Evolutionary conservation across 495 filamentous ascomycete genomes (phyloP).

Genomic region (Chaetomium cochliodes): DNA sequence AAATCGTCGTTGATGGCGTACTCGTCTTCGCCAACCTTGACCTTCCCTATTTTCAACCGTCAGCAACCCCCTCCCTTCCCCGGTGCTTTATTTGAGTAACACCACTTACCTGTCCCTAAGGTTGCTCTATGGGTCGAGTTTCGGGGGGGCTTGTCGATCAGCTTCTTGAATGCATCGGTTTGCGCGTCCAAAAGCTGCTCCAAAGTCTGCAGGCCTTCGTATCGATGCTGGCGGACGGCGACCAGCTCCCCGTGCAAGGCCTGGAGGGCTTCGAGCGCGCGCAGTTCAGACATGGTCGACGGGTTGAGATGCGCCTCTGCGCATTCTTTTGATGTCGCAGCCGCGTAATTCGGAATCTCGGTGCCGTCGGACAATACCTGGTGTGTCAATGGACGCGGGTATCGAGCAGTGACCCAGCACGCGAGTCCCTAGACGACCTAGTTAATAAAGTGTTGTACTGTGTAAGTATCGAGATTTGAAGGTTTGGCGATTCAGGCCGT

Average conservation of each 20-base stretch:
- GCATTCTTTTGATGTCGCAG: conserved; percentile 24
- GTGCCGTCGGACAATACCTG: not conserved
- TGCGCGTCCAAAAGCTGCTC: conserved; percentile 65
- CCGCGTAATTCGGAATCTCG: conserved; percentile 2
- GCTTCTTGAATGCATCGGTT: conserved; percentile 68
- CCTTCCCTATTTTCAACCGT: conserved; percentile 57
- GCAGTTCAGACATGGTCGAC: conserved; percentile 61
- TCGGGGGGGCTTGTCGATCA: conserved; percentile 73
- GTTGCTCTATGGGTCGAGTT: conserved; percentile 61
- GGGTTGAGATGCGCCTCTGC: conserved; percentile 16
- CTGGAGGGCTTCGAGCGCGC: conserved; percentile 65
- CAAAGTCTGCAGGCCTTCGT: conserved; percentile 62
- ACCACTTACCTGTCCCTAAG: conserved; percentile 47
- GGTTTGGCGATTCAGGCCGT: conserved; percentile 23
- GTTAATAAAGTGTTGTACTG: not conserved
- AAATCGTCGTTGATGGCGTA: conserved; percentile 87
- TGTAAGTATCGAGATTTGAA: not conserved
- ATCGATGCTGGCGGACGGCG: conserved; percentile 59
- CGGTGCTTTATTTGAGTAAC: not conserved
- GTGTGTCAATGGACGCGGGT: not conserved
- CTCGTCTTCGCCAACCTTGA: conserved; percentile 66
- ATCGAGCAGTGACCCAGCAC: not conserved
- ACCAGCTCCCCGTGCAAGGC: conserved; percentile 76
- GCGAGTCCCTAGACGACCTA: not conserved
- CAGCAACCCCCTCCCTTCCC: conserved; percentile 30